Evolutionary conservation across 1,284 basidiomycete genomes (phyloP), one percentile per base, ranked within the genome.

Genomic region (Puccinia polysora): DNA sequence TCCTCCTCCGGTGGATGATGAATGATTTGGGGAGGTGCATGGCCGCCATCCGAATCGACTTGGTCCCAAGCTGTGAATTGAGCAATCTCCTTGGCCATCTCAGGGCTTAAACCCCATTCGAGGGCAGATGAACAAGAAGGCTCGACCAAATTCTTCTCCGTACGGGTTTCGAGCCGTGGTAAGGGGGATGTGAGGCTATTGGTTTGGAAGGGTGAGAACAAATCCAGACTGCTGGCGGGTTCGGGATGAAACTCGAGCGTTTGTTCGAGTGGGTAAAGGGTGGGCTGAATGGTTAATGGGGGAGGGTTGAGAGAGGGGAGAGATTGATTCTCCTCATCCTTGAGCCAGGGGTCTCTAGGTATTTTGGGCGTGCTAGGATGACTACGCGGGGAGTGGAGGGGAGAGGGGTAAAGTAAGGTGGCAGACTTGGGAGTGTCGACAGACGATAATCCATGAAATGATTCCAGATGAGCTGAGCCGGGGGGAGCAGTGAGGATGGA

Each of bases 41-140:
- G 47, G 12, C 38, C 34, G 47, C 47, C 32, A 23, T 49, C 47
- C 4, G 43, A 49, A 25, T 63, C 47, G 25, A 43, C 34, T 1
- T 30, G 43, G n/a, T 63, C 60, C 60, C 60, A 63, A 43, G 23
- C 43, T 3, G 43, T 23, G 47, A 63, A 63, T 28, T 63, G 43
- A 8, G 60, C 43, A 36, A 63, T 63, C 25, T 63, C 60, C 15
- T 63, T 43, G 1, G 40, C 60, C 60, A 63, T 63, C 47, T 47
- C 60, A 2, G 60, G 60, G 10, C 43, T 49, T 2, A 63, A 12
- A 10, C 60, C 60, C 60, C 60, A 63, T 32, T 63, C 20, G 15
- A 63, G 32, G 2, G 60, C 60, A 2, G 60, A 49, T 18, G 60
- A 43, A 49, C 60, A 49, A 2, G 43, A 49, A 2, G 47, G 56